These are phyloP conservation scores for Pezicula neosporulosa DNA, from an alignment of 2,329 filamentous ascomycete species.

Conservation along the genomic window DNA sequence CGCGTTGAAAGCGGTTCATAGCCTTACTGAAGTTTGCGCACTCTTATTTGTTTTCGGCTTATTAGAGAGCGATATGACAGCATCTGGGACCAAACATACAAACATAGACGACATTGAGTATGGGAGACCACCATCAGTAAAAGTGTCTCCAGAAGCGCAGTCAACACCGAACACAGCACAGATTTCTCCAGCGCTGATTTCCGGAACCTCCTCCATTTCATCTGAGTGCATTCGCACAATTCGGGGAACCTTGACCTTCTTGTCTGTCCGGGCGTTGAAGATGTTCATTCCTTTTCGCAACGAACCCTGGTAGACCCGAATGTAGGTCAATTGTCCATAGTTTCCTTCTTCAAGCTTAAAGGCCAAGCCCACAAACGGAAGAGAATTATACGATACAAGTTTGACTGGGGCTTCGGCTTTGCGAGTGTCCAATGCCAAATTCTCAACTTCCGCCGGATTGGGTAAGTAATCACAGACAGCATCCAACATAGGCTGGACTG, in stretches of 20 bases:
- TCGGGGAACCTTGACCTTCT: constrained; percentile 93
- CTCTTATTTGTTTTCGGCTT: constrained; percentile 89
- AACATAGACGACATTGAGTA: constrained; percentile 99
- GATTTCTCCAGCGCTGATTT: constrained; percentile 95
- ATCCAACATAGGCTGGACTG: constrained; percentile 93
- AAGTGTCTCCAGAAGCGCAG: constrained; percentile 95
- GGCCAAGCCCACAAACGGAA: constrained; percentile 91
- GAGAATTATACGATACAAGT: constrained; percentile 86
- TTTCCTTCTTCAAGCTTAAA: constrained; percentile 99
- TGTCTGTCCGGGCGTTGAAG: constrained; percentile 89
- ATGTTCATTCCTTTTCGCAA: constrained; percentile 86
- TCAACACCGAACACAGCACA: constrained; percentile 98
- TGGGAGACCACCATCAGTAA: constrained; percentile 87
- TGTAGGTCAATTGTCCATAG: constrained; percentile 96
- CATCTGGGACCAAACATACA: constrained; percentile 93
- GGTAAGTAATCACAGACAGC: constrained; percentile 95
- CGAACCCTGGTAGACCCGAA: constrained; percentile 94
- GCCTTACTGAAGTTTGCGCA: constrained; percentile 95
- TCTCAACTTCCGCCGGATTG: constrained; percentile 85
- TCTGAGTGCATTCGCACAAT: constrained; percentile 99
- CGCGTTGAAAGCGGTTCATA: constrained; percentile 97
- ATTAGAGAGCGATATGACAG: constrained; percentile 97
- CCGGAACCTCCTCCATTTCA: constrained; percentile 94
- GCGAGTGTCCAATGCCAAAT: constrained; percentile 81
- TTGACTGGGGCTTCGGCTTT: constrained; percentile 77